Base-by-base conservation (phyloP, 2,329 filamentous ascomycete species). In the Colletotrichum orchidophilum region DNA sequence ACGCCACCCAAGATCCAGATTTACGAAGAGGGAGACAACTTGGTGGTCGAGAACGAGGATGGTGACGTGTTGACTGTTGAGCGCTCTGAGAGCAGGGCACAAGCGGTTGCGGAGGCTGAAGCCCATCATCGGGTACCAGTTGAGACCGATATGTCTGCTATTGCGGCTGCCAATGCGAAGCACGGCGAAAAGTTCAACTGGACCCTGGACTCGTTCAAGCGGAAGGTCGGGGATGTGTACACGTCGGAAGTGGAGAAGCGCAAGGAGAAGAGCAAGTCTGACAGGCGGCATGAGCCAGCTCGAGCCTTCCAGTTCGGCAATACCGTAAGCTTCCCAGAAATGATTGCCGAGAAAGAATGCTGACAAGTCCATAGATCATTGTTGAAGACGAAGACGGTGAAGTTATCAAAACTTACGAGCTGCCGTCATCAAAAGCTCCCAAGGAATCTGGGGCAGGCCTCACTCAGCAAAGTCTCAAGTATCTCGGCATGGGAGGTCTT, bases 301-400 rank as follows among this genome's bases (percentile, higher is more conserved):
- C 86, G 92, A 58, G 94, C 94, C 5, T 97, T 95, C 78, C 93
- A 95, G 75, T 96, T 94, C 77, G 94, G 94, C 73, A 95, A 94
- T 78, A 95, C 88, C 53, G 89, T 91, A 85, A 80, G 87, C 80
- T 55, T 24, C 12, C 11, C 59, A 3, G 18, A 6, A 5, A n/a
- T 35, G 6, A 46, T 46, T 15, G 8, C 9, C 39, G 39, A 9
- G 8, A 46, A 8, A 11, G 11, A 18, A 46, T 52, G 8, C 78
- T 84, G 77, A 84, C 76, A 13, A 8, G 60, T 12, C 1, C 13
- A 63, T 21, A 94, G 84, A 94, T 97, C 74, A 96, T 97, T 78
- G 93, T 97, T 18, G 94, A 97, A 82, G 93, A 97, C 73, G 92
- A 93, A 79, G 92, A 95, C 75, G 94, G 94, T 53, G 94, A 97